Percentiles rank a stretch among this genome's conserved stretches.
Conservation (phyloP, 2,329 filamentous ascomycete genomes). For the Tolypocladium ovalisporum region DNA sequence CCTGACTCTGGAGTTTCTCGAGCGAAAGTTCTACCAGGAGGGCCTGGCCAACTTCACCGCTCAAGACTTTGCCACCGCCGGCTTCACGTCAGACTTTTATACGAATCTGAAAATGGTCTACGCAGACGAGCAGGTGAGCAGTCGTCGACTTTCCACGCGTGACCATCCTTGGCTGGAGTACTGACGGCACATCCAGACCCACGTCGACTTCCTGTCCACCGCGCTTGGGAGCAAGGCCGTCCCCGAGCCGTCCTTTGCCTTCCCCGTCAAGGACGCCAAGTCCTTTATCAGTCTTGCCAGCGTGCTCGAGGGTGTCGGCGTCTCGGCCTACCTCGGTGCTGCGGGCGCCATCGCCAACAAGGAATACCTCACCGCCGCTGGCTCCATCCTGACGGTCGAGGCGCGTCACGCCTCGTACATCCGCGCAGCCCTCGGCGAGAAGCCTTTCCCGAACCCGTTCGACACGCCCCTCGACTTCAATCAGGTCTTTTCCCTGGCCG, state of each 20-base stretch:
- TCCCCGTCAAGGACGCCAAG: constrained; percentile 46
- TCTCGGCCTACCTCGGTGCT: constrained; percentile 53
- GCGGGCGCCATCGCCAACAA: constrained; percentile 48
- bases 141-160: no score
- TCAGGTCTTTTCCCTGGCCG: constrained; percentile 53
- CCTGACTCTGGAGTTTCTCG: constrained; percentile 42
- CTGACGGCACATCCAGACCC: not conserved
- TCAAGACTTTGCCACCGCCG: constrained; percentile 42
- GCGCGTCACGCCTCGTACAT: constrained; percentile 52
- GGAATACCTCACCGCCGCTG: constrained; percentile 47
- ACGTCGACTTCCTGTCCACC: not conserved
- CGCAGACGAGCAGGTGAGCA: constrained; percentile 32
- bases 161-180: no score
- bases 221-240: constrained; percentile 36
- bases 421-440: constrained; percentile 34
- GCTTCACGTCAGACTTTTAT: constrained; percentile 41
- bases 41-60: constrained; percentile 45
- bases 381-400: constrained; percentile 52
- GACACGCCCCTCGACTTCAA: constrained; percentile 48
- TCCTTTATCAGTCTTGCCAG: constrained; percentile 49
- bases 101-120: constrained; percentile 44
- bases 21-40: constrained; percentile 51
- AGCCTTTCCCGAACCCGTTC: constrained; percentile 47
- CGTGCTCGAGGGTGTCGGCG: constrained; percentile 55
- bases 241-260: constrained; percentile 43